Evolutionary conservation across 148 eudicot species (phyloP).

Genomic region (Amaranthus palmeri): DNA sequence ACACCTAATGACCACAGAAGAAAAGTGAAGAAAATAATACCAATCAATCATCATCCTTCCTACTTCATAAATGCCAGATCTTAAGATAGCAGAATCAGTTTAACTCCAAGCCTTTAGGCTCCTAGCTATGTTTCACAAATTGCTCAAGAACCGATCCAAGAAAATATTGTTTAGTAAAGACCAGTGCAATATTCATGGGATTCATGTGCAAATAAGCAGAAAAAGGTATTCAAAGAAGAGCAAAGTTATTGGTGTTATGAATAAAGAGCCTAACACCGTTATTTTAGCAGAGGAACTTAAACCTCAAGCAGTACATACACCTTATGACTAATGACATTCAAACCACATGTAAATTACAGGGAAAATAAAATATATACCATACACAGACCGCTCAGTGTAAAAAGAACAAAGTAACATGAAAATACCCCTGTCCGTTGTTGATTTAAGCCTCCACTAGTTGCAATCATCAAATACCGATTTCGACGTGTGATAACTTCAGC

Average conservation of each 20-base stretch:
- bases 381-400: conserved; percentile 7
- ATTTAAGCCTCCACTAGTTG: conserved; percentile 92
- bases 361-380: conserved; percentile 8
- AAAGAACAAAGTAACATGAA: neutral
- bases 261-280: neutral
- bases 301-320: neutral
- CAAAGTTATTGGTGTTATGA: neutral
- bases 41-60: neutral
- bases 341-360: conserved; percentile 9
- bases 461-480: conserved; percentile 70
- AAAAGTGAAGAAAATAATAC: neutral
- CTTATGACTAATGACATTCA: neutral
- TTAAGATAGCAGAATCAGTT: neutral
- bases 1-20: neutral
- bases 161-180: neutral
- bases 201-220: neutral
- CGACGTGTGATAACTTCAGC: conserved; percentile 51
- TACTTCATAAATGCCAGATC: neutral
- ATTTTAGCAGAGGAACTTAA: conserved; percentile 2
- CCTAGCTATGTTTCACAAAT: neutral
- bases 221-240: neutral
- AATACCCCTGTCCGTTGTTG: conserved; percentile 99
- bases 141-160: neutral
- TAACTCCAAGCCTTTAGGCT: neutral
- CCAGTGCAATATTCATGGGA: neutral